Conservation (phyloP, 2,329 filamentous ascomycete species). For the Lachnellula arida region DNA sequence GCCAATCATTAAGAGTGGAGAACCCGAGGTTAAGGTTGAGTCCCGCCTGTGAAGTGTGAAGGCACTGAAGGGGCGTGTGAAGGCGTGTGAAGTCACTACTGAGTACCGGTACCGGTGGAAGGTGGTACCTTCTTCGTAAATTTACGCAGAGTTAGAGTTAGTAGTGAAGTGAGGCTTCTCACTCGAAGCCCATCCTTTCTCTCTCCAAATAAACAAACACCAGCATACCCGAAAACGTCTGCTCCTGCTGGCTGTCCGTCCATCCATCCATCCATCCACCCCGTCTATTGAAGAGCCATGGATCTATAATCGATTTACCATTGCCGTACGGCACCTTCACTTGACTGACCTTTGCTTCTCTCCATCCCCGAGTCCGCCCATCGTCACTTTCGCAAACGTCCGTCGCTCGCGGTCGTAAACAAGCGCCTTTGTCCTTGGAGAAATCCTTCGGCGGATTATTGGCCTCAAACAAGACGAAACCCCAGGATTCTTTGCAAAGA, state of each 20-base stretch:
- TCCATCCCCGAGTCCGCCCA: not conserved
- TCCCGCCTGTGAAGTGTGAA: too few species aligned
- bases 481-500: not conserved
- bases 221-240: not conserved
- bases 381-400: not conserved
- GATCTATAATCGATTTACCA: constrained; percentile 4
- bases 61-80: too few species aligned
- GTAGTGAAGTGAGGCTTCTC: not conserved
- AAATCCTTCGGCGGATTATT: not conserved
- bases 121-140: too few species aligned
- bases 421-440: not conserved
- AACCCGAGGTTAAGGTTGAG: too few species aligned
- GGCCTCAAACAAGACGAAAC: not conserved
- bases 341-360: not conserved
- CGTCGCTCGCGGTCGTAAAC: not conserved
- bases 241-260: not conserved
- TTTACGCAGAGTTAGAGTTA: not conserved
- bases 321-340: constrained; percentile 7
- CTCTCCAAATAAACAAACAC: not conserved
- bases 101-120: too few species aligned
- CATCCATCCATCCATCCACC: not conserved
- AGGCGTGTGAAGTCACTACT: too few species aligned
- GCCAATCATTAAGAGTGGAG: too few species aligned
- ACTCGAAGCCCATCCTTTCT: not conserved
- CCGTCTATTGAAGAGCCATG: constrained; percentile 2